Evolutionary conservation across 257 asterid species (phyloP).

Genomic region (Solanum bukasovii): DNA sequence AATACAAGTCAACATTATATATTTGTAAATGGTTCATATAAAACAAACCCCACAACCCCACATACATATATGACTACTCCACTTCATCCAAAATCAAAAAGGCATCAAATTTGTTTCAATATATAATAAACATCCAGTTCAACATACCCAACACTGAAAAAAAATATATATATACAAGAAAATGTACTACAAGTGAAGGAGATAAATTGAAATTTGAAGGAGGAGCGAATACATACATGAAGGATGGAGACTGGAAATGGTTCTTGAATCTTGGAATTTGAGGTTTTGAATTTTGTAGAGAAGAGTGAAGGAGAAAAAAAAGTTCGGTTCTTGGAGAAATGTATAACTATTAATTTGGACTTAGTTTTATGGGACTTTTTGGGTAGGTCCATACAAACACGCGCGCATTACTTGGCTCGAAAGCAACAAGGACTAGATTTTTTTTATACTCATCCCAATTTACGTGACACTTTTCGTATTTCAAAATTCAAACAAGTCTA

Average conservation of each 20-base stretch:
- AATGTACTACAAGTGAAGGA: not conserved
- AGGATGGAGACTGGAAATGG: not conserved
- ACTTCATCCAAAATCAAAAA: not conserved
- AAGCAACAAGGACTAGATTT: not conserved
- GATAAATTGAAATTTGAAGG: not conserved
- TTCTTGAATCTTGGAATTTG: not conserved
- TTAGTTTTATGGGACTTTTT: not conserved
- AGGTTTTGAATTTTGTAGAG: not conserved
- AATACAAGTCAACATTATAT: not conserved
- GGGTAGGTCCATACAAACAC: not conserved
- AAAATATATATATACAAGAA: not conserved
- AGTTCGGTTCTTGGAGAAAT: not conserved
- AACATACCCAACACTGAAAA: not conserved
- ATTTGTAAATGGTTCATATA: not conserved
- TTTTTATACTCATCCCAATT: not conserved
- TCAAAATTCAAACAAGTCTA: accelerated
- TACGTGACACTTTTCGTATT: too few species aligned
- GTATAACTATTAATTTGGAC: not conserved
- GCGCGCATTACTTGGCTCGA: not conserved
- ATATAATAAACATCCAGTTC: not conserved
- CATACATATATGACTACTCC: not conserved
- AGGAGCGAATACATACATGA: not conserved
- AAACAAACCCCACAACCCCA: not conserved
- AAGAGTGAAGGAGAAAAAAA: not conserved
- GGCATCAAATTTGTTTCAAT: not conserved